Percentiles rank a stretch among this genome's conserved stretches.
phyloP scores from a whole-genome alignment of 148 eudicot genomes.

The Rhododendron simsii region DNA sequence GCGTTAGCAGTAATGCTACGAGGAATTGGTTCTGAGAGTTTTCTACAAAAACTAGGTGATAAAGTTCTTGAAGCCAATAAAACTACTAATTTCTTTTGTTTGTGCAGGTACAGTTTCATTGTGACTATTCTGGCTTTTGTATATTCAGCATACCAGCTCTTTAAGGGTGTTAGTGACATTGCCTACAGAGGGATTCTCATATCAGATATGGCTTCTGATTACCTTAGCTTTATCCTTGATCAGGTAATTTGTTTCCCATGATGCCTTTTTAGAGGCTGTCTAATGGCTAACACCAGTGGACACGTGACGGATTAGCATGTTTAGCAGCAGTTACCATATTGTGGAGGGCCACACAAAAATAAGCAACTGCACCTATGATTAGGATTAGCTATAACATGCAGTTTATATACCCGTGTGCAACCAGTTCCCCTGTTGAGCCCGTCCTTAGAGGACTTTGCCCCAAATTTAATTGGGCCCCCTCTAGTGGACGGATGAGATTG shows the following conservation, averaged over 20 bases:
- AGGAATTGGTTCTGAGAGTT: not conserved
- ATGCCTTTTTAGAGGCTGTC: not conserved
- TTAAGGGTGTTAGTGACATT: slow-evolving; percentile 31
- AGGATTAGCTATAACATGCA: not conserved
- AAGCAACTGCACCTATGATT: not conserved
- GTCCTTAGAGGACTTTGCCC: not conserved
- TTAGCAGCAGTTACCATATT: not conserved
- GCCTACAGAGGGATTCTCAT: slow-evolving; percentile 27
- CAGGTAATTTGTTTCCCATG: slow-evolving; percentile 17
- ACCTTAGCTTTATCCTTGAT: slow-evolving; percentile 35
- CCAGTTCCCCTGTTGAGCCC: not conserved
- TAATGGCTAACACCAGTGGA: not conserved
- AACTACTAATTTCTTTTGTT: not conserved
- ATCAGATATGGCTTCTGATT: slow-evolving; percentile 32
- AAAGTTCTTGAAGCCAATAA: not conserved
- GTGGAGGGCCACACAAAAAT: not conserved
- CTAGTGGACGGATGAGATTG: not conserved
- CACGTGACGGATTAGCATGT: not conserved
- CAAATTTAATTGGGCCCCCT: not conserved
- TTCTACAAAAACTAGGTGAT: not conserved
- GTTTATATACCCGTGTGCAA: not conserved
- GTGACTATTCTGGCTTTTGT: slow-evolving; percentile 14
- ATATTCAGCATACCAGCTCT: slow-evolving; percentile 37
- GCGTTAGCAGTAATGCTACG: not conserved
- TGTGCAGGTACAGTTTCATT: slow-evolving; percentile 29